Conservation (phyloP, 495 filamentous ascomycete species). For the Penicillium paradoxum region DNA sequence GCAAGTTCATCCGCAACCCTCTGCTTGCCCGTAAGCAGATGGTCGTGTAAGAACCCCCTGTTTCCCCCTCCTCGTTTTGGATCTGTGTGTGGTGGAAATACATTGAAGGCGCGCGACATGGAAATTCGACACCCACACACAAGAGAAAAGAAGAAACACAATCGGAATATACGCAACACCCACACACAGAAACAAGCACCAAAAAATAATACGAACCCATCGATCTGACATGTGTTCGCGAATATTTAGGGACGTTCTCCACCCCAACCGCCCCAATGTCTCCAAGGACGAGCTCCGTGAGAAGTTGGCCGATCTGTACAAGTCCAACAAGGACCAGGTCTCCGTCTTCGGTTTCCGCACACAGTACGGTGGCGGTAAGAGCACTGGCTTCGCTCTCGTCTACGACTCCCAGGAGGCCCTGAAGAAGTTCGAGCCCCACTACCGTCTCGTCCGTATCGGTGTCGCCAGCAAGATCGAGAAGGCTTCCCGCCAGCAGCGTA, state of each 20-base stretch:
- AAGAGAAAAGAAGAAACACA: constrained; percentile 4
- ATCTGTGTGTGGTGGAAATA: constrained; percentile 11
- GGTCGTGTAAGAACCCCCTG: constrained; percentile 81
- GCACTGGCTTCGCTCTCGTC: constrained; percentile 95
- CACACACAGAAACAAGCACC: constrained; percentile 1
- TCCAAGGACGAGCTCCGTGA: constrained; percentile 95
- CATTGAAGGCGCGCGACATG: constrained; percentile 8
- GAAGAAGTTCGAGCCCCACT: constrained; percentile 99
- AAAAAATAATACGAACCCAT: constrained; percentile 2
- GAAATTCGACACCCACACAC: constrained; percentile 11
- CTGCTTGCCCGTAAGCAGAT: constrained; percentile 98
- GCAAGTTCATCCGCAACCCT: constrained; percentile 99
- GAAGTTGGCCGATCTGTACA: constrained; percentile 95
- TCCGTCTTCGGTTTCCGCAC: constrained; percentile 97
- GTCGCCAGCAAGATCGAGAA: constrained; percentile 90
- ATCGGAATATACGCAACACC: constrained; percentile 6
- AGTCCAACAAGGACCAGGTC: constrained; percentile 92
- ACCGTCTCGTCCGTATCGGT: constrained; percentile 90
- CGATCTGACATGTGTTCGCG: constrained; percentile 25
- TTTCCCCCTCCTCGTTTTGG: constrained; percentile 12
- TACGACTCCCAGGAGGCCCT: constrained; percentile 95
- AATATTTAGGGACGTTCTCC: constrained; percentile 84
- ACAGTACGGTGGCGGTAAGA: constrained; percentile 99
- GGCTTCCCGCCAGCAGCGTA: constrained; percentile 97
- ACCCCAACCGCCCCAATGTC: constrained; percentile 96